Evolutionary conservation across 345 rosid genomes (phyloP), one percentile per base, ranked within the genome.

Genomic region (Euclidium syriacum): DNA sequence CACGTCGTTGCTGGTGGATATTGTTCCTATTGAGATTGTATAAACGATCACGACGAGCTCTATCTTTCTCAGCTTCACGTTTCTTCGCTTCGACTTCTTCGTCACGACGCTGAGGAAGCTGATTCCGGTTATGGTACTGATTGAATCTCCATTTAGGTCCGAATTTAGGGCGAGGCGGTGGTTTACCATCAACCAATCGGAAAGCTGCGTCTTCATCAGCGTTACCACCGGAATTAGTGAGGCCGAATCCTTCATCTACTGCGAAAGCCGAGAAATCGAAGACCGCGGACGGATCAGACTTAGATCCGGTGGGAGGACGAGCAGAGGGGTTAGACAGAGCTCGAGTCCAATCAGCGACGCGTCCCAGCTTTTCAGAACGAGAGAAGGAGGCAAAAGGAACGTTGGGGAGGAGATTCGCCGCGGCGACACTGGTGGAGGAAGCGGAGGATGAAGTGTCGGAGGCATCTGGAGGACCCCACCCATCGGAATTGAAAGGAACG

Each of bases 41-140:
- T 11, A 77, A 84, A 29, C 96, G 85, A 65, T 87, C 96, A 4
- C 99, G 95, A 12, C 97, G 92, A 0, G 95, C 92, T 2, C 99
- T 79, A 42, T 87, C 99, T 75, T 84, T 90, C 85, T 94, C 99
- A 3, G 90, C 95, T 57, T 94, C 97, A 10, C 92, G 85, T 62
- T 87, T 94, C 23, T 72, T 60, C 1, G 95, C 89, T 73, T 90
- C 97, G 2, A 94, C 99, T 64, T 94, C 99, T 76, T 94, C 97
- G 11, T 94, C 99, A 0, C 95, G 86, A 8, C 97, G 90, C 63
- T 90, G 99, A 2, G 97, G 99, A 1, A 94, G 90, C 75, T 94
- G 97, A 1, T 77, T 67, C 0, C 95, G 78, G 70, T 80, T 75
- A 44, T 73, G 77, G 27, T 80, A 81, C 58, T 80, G 90, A 57